Conservation (phyloP, 495 filamentous ascomycete species). For the Cercophora newfieldiana region DNA sequence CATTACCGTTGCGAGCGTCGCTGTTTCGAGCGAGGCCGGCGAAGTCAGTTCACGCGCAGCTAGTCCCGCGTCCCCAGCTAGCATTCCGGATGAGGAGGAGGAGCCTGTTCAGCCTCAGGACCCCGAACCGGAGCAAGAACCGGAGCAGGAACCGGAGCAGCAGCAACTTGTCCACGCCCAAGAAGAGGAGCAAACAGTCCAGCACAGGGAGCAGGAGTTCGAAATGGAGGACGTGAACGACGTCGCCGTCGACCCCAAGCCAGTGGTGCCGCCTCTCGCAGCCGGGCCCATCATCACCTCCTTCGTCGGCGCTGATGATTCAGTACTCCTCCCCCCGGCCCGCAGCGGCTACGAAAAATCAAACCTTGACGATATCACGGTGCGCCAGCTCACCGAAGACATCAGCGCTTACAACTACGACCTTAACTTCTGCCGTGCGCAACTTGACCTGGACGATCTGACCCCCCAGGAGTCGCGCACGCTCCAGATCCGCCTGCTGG, state of each 20-base stretch:
- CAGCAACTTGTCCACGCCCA: not conserved
- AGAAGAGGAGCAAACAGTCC: not conserved
- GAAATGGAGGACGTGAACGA: not conserved
- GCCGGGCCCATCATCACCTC: not conserved
- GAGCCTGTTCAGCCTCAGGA: not conserved
- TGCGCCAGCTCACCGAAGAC: slow-evolving; percentile 45
- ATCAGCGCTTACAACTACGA: slow-evolving; percentile 44
- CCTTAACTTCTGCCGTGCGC: slow-evolving; percentile 37
- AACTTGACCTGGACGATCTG: slow-evolving; percentile 34
- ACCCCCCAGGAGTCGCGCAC: slow-evolving; percentile 45
- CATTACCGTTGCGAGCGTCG: not conserved
- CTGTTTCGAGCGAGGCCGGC: not conserved
- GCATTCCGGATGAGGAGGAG: not conserved
- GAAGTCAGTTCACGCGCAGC: not conserved
- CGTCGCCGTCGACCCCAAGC: not conserved
- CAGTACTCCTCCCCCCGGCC: not conserved
- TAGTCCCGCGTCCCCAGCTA: not conserved
- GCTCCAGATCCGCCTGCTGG: slow-evolving; percentile 41
- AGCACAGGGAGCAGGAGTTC: not conserved
- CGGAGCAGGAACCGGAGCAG: not conserved
- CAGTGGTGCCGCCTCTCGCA: not conserved
- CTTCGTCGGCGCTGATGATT: not conserved
- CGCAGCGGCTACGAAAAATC: not conserved
- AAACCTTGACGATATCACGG: slow-evolving; percentile 41
- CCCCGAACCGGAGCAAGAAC: not conserved